Conservation (phyloP, 805 yeast species). For the Zygoascus bituminiphila region DNA sequence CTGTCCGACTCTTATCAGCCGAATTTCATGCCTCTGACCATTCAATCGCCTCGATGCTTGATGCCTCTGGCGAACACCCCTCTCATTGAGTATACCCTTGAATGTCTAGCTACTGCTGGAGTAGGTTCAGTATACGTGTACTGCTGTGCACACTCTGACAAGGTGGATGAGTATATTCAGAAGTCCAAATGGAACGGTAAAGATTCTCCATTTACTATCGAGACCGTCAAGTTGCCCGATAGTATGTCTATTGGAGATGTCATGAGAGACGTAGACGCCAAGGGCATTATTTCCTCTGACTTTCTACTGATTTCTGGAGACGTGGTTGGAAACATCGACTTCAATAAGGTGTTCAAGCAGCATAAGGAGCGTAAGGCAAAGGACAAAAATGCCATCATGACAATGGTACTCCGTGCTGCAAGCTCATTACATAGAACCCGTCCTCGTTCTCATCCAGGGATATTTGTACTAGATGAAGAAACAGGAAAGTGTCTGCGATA, state of each 20-base stretch:
- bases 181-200: slow-evolving; percentile 31
- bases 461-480: slow-evolving; percentile 68
- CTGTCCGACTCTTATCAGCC: slow-evolving; percentile 90
- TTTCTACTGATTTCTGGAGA: slow-evolving; percentile 89
- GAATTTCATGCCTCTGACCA: slow-evolving; percentile 85
- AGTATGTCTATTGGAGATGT: slow-evolving; percentile 93
- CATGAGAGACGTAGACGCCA: slow-evolving; percentile 87
- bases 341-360: slow-evolving; percentile 59
- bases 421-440: slow-evolving; percentile 79
- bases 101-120: slow-evolving; percentile 83
- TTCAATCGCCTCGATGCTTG: slow-evolving; percentile 80
- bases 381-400: slow-evolving; percentile 88
- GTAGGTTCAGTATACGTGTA: slow-evolving; percentile 84
- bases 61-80: slow-evolving; percentile 92
- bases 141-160: slow-evolving; percentile 87
- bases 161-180: slow-evolving; percentile 74
- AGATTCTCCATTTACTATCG: slow-evolving; percentile 72
- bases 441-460: slow-evolving; percentile 71
- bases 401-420: slow-evolving; percentile 87
- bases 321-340: slow-evolving; percentile 85
- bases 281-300: slow-evolving; percentile 85
- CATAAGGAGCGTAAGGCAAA: slow-evolving; percentile 61
- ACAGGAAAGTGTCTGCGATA: slow-evolving; percentile 76
- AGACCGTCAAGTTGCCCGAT: slow-evolving; percentile 75
- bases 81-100: slow-evolving; percentile 86